These are phyloP conservation scores for Cryptococcus neoformans DNA, from an alignment of 1,284 basidiomycete species.

Conservation along the genomic window DNA sequence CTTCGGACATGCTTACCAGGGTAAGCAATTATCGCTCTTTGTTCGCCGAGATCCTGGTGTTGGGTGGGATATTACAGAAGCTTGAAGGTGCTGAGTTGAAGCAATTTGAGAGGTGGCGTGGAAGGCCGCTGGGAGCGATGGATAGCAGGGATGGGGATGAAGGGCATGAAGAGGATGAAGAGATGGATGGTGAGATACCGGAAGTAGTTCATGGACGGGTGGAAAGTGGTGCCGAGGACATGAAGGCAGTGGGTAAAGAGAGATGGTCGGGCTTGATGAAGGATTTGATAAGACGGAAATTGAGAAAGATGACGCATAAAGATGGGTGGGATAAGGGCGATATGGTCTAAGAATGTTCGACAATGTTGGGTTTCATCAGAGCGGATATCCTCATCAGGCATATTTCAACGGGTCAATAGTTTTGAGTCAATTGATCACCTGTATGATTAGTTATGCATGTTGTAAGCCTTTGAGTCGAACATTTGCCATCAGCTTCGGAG, in stretches of 20 bases:
- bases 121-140: not conserved
- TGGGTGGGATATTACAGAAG: slow-evolving; percentile 42
- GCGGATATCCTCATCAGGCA: too few species aligned
- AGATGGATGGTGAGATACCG: not conserved
- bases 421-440: too few species aligned
- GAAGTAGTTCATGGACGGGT: not conserved
- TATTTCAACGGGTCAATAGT: too few species aligned
- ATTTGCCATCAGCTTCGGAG: too few species aligned
- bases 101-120: slow-evolving; percentile 40
- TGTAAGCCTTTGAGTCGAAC: too few species aligned
- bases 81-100: slow-evolving; percentile 44
- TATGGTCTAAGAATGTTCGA: too few species aligned
- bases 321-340: too few species aligned
- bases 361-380: too few species aligned
- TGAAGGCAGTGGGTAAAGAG: slow-evolving; percentile 14
- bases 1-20: slow-evolving; percentile 26
- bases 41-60: slow-evolving; percentile 47
- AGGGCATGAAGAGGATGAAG: slow-evolving; percentile 8
- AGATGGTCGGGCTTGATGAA: slow-evolving; percentile 19
- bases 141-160: slow-evolving; percentile 5
- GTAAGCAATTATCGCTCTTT: slow-evolving; percentile 41
- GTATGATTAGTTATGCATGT: too few species aligned
- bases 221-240: slow-evolving; percentile 7
- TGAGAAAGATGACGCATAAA: not conserved
- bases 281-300: too few species aligned